Percentiles rank a stretch among this genome's conserved stretches.
phyloP scores from a whole-genome alignment of 2,329 filamentous ascomycete species.

The Pseudogymnoascus sp. region DNA sequence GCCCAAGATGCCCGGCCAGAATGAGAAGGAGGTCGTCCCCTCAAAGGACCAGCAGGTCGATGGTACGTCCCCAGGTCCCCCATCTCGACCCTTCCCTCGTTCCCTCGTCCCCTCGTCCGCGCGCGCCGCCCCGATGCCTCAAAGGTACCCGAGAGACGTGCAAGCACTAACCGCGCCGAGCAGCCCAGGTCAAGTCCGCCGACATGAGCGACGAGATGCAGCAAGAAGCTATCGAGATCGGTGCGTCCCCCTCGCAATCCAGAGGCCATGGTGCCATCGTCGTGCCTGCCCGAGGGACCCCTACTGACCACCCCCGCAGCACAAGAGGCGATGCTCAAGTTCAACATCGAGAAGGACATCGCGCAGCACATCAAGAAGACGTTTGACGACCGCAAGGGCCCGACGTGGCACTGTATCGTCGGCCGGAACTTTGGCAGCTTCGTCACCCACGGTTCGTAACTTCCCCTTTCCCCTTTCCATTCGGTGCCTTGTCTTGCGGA shows the following conservation, averaged over 20 bases:
- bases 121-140: slow-evolving; percentile 1
- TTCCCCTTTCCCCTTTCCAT: neutral
- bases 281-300: neutral
- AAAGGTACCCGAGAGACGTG: neutral
- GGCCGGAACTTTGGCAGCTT: slow-evolving; percentile 98
- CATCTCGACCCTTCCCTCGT: neutral
- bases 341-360: slow-evolving; percentile 79
- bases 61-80: slow-evolving; percentile 18
- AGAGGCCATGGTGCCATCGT: slow-evolving; percentile 30
- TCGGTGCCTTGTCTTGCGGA: neutral
- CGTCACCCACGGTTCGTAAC: slow-evolving; percentile 78
- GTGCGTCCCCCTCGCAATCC: slow-evolving; percentile 61
- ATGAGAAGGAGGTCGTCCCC: slow-evolving; percentile 12
- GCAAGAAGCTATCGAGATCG: slow-evolving; percentile 87
- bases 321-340: slow-evolving; percentile 65
- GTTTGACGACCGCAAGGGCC: slow-evolving; percentile 96
- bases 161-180: neutral
- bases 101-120: slow-evolving; percentile 3
- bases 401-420: slow-evolving; percentile 99
- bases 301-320: slow-evolving; percentile 40
- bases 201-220: slow-evolving; percentile 99
- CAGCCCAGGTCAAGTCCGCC: slow-evolving; percentile 94
- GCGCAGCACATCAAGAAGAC: slow-evolving; percentile 94
- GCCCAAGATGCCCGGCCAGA: slow-evolving; percentile 23
- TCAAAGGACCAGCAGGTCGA: slow-evolving; percentile 27